A percentile compares a stretch with the other conserved stretches of the same genome.
phyloP scores from a whole-genome alignment of 306 rosid genomes.

The Quercus berberidifolia region DNA sequence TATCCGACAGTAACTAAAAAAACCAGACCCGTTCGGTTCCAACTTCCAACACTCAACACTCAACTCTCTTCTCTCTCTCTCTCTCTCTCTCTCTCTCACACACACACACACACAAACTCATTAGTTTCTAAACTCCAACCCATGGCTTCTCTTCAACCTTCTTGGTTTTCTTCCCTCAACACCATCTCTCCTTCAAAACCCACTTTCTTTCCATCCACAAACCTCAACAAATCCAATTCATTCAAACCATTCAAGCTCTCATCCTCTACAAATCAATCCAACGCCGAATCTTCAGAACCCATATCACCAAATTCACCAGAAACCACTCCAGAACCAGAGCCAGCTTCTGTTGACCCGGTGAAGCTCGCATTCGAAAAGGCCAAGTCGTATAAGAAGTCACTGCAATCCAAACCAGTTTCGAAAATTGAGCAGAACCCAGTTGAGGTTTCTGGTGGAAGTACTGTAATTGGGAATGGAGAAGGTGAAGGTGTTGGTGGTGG shows the following conservation, averaged over 20 bases:
- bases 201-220: conserved; percentile 27
- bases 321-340: conserved; percentile 16
- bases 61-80: no score
- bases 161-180: conserved; percentile 40
- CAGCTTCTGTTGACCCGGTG: conserved; percentile 40
- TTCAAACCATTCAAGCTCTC: conserved; percentile 35
- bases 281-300: conserved; percentile 38
- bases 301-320: conserved; percentile 24
- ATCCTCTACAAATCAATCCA: conserved; percentile 31
- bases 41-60: not conserved
- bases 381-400: conserved; percentile 47
- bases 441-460: conserved; percentile 13
- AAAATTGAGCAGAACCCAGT: conserved; percentile 28
- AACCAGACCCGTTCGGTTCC: not conserved
- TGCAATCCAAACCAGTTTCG: conserved; percentile 15
- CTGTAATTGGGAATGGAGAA: conserved; percentile 9
- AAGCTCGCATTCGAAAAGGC: conserved; percentile 71
- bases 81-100: not conserved
- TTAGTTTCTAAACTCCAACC: not conserved
- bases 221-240: conserved; percentile 7
- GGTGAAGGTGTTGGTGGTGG: conserved; percentile 13
- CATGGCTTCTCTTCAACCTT: conserved; percentile 57
- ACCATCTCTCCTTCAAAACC: conserved; percentile 36
- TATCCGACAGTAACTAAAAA: not conserved
- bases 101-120: not conserved